A percentile compares a stretch with the other conserved stretches of the same genome.
These are phyloP conservation scores for Chaetomium cochliodes DNA, from an alignment of 495 filamentous ascomycete genomes.

Conservation along the genomic window DNA sequence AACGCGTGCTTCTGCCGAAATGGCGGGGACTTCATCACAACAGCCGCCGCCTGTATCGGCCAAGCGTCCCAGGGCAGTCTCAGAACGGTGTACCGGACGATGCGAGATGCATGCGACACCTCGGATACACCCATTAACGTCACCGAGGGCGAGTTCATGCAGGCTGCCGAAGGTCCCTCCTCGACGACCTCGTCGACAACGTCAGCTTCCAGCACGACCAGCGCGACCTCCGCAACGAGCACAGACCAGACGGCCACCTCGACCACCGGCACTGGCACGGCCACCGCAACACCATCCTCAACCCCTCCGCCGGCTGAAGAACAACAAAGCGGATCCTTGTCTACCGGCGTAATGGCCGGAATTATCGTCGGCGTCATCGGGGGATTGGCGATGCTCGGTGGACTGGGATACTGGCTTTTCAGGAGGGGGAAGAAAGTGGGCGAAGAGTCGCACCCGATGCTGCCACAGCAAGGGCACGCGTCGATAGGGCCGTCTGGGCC, in stretches of 20 bases:
- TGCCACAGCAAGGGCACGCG: constrained; percentile 28
- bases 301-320: background rate
- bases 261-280: constrained; percentile 3
- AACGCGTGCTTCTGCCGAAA: constrained; percentile 49
- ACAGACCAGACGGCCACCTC: constrained; percentile 13
- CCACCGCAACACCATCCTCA: background rate
- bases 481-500: constrained; percentile 15
- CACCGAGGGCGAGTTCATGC: constrained; percentile 35
- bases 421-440: constrained; percentile 24
- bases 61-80: constrained; percentile 34
- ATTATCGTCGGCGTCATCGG: constrained; percentile 32
- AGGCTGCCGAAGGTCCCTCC: constrained; percentile 29
- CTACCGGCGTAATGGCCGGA: constrained; percentile 27
- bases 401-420: constrained; percentile 27
- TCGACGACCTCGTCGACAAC: constrained; percentile 15
- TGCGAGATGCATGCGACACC: constrained; percentile 33
- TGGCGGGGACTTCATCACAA: constrained; percentile 45
- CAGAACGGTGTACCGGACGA: constrained; percentile 37
- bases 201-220: constrained; percentile 4
- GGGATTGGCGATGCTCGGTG: constrained; percentile 28
- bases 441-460: constrained; percentile 41
- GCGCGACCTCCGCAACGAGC: constrained; percentile 1
- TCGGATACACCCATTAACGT: constrained; percentile 36
- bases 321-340: constrained; percentile 20
- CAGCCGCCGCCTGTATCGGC: constrained; percentile 44